A percentile compares a stretch with the other conserved stretches of the same genome.
Evolutionary conservation across 2,329 filamentous ascomycete genomes (phyloP).

Genomic region (Pseudogymnoascus sp.): DNA sequence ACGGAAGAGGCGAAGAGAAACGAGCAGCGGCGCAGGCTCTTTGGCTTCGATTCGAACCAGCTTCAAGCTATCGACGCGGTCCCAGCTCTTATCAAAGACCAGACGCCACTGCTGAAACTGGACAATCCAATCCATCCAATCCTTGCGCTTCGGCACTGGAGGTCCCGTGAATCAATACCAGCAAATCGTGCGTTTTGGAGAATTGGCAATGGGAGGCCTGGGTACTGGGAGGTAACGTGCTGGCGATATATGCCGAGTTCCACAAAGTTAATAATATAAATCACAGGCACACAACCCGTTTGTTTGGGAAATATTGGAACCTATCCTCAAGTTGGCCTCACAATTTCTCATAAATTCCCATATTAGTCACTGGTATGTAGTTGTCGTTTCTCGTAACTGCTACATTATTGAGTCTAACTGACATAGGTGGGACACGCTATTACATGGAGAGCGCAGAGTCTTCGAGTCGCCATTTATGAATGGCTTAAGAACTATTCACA

Average conservation of each 20-base stretch:
- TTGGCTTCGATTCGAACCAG: not conserved
- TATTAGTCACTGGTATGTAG: constrained; percentile 8
- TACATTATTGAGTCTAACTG: not conserved
- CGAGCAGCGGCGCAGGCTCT: not conserved
- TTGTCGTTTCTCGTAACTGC: not conserved
- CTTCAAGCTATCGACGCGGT: not conserved
- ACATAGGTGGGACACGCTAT: not conserved
- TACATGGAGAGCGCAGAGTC: not conserved
- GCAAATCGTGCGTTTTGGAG: not conserved
- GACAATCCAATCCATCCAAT: not conserved
- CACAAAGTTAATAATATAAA: not conserved
- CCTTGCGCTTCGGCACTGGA: not conserved
- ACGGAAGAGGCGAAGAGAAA: constrained; percentile 3
- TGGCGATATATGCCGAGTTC: not conserved
- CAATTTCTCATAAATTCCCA: constrained; percentile 10
- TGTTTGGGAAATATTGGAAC: constrained; percentile 9
- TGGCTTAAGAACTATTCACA: not conserved
- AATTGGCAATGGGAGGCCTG: constrained; percentile 1
- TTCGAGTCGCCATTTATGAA: not conserved
- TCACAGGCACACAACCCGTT: constrained; percentile 8
- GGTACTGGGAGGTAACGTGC: not conserved
- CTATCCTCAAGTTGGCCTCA: constrained; percentile 9
- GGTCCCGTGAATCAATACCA: not conserved
- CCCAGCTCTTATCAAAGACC: not conserved
- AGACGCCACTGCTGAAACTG: not conserved